Base-by-base conservation (phyloP, 148 eudicot species). In the Persicaria maculosa region DNA sequence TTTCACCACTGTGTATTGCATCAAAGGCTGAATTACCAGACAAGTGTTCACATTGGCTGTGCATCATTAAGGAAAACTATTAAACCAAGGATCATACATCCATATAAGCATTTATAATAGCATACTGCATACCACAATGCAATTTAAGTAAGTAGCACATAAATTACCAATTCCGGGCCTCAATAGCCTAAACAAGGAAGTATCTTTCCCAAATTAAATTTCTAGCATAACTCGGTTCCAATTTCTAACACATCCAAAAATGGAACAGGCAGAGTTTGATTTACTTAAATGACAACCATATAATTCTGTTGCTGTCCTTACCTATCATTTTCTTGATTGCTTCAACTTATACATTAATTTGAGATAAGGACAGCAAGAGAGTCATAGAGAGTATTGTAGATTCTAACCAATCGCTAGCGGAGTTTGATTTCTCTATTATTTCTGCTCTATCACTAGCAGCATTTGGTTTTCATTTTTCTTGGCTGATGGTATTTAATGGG, bases 11-110 rank as follows among this genome's bases (percentile, higher is more conserved):
- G 46, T 57, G 61, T 62, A 59, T 57, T 22, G 72, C 77, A 77
- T 77, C 72, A 82, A 83, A 68, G 75, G 73, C 65, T 43, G 47
- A 36, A 72, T 72, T 45, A 17, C 73, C 50, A 48, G 36, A 22
- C 36, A 46, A 71, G 22, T 19, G 15, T 48, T 71, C 73, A 71
- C 54, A 45, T 17, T 69, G 36, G 15, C 73, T 46, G 73, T 44
- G 12, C 73, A 17, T 47, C 36, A 71, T 48, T 36, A 71, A 17
- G 9, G n/a, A 45, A 47, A 48, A 9, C 4, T 6, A 44, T 36
- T 47, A 44, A 71, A 44, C 31, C 16, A 71, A 71, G 19, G 54
- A 71, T 71, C 7, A 17, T 71, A 71, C 53, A 46, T 45, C 40
- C 43, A 47, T 17, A 48, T 71, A 46, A 19, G 7, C 40, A 52